phyloP scores from a whole-genome alignment of 148 eudicot genomes.

The Linanthus parryae region DNA sequence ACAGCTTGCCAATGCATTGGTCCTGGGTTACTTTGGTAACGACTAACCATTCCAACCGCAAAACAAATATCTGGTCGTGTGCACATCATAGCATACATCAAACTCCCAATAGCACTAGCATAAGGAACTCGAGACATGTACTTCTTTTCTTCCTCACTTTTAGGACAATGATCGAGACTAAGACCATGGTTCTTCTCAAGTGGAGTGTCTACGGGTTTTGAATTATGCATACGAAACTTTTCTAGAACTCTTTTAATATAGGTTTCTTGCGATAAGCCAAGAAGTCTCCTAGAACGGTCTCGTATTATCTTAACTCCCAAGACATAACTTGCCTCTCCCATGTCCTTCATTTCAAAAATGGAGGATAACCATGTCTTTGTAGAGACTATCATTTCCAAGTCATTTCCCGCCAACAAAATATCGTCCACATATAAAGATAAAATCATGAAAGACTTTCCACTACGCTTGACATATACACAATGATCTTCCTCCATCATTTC shows the following conservation, averaged over 20 bases:
- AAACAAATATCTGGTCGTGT: conserved; percentile 1
- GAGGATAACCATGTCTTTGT: too few species aligned
- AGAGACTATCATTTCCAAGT: too few species aligned
- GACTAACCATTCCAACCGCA: conserved; percentile 1
- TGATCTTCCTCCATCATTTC: too few species aligned
- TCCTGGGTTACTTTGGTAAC: neutral
- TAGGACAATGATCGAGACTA: neutral
- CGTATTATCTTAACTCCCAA: neutral
- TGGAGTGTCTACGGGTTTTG: neutral
- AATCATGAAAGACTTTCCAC: too few species aligned
- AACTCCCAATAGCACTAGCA: conserved; percentile 7
- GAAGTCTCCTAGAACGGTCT: neutral
- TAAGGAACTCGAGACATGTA: neutral
- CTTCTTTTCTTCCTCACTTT: neutral
- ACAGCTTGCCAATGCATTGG: conserved; percentile 3
- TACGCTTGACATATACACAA: too few species aligned
- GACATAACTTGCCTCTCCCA: neutral
- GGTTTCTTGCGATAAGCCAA: neutral
- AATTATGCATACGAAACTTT: neutral
- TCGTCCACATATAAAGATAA: too few species aligned
- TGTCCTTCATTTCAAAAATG: conserved; percentile 5
- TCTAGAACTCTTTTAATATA: neutral
- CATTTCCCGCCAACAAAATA: too few species aligned
- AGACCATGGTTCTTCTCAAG: neutral
- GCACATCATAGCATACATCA: conserved; percentile 3